A percentile compares a stretch with the other conserved stretches of the same genome.
phyloP scores from a whole-genome alignment of 768 basidiomycete species.

The Xerocomellus amylosporus region DNA sequence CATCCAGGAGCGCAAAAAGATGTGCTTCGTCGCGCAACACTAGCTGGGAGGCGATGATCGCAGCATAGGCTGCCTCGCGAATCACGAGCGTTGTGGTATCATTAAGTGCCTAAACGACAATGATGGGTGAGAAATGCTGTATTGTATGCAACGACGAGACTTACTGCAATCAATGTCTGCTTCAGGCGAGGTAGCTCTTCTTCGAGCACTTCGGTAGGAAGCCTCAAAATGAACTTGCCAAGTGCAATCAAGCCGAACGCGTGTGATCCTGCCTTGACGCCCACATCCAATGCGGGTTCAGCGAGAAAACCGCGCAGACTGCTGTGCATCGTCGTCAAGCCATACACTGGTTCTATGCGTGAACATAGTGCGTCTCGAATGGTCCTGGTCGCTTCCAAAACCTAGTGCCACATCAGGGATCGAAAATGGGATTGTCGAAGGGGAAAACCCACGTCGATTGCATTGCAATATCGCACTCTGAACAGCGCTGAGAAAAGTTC shows the following conservation, averaged over 20 bases:
- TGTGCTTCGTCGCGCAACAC: slow-evolving; percentile 82
- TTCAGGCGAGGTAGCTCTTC: slow-evolving; percentile 81
- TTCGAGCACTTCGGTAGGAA: slow-evolving; percentile 82
- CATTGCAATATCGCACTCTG: slow-evolving; percentile 68
- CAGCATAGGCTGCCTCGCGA: slow-evolving; percentile 78
- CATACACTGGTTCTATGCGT: slow-evolving; percentile 79
- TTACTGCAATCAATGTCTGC: slow-evolving; percentile 64
- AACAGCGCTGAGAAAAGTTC: slow-evolving; percentile 73
- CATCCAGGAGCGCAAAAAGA: slow-evolving; percentile 75
- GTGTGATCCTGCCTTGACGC: slow-evolving; percentile 62
- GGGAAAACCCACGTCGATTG: slow-evolving; percentile 54
- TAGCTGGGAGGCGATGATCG: slow-evolving; percentile 81
- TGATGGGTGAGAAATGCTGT: slow-evolving; percentile 1
- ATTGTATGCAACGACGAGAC: slow-evolving; percentile 22
- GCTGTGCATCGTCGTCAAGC: slow-evolving; percentile 78
- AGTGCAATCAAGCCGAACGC: slow-evolving; percentile 83
- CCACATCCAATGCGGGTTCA: slow-evolving; percentile 48
- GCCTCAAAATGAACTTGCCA: slow-evolving; percentile 76
- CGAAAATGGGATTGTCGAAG: background rate
- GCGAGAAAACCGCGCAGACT: slow-evolving; percentile 62
- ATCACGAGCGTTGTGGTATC: slow-evolving; percentile 72
- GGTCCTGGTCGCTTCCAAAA: slow-evolving; percentile 78
- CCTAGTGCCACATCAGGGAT: slow-evolving; percentile 40
- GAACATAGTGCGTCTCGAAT: slow-evolving; percentile 73
- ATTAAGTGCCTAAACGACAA: slow-evolving; percentile 57